A percentile compares a stretch with the other conserved stretches of the same genome.
Conservation (phyloP, 306 rosid genomes). For the Trifolium pratense region DNA sequence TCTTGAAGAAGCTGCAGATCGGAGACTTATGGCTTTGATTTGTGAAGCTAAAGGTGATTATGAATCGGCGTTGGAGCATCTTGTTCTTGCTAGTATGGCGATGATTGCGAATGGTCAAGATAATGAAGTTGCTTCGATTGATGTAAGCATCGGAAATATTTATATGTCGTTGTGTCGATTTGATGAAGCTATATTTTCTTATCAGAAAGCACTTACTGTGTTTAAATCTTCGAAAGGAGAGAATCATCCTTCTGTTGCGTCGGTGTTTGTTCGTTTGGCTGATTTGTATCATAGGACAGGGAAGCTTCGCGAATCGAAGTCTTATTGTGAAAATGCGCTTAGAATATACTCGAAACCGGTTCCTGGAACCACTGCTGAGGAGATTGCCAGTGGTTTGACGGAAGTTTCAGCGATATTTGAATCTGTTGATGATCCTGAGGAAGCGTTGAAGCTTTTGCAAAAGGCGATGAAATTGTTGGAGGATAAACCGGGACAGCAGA, state of each 20-base stretch:
- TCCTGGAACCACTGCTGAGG: slow-evolving; percentile 91
- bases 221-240: slow-evolving; percentile 91
- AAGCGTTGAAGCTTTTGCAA: slow-evolving; percentile 83
- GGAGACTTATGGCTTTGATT: slow-evolving; percentile 88
- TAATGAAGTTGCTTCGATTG: slow-evolving; percentile 91
- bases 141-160: slow-evolving; percentile 93
- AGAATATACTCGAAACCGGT: slow-evolving; percentile 93
- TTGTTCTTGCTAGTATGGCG: slow-evolving; percentile 98
- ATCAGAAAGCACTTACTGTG: slow-evolving; percentile 98
- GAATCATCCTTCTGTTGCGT: slow-evolving; percentile 90
- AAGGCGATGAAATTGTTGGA: slow-evolving; percentile 91
- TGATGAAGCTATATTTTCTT: slow-evolving; percentile 95
- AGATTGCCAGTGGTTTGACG: slow-evolving; percentile 86
- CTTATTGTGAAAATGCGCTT: slow-evolving; percentile 92
- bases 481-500: slow-evolving; percentile 97
- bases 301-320: slow-evolving; percentile 92
- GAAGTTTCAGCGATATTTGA: slow-evolving; percentile 95
- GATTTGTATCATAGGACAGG: slow-evolving; percentile 96
- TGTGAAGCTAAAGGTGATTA: slow-evolving; percentile 92
- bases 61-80: slow-evolving; percentile 90
- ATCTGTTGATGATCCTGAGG: slow-evolving; percentile 95
- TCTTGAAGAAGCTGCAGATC: slow-evolving; percentile 96
- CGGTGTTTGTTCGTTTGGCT: slow-evolving; percentile 92
- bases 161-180: slow-evolving; percentile 95
- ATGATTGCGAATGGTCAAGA: slow-evolving; percentile 96